A percentile compares a stretch with the other conserved stretches of the same genome.
These are phyloP conservation scores for Pseudomicrostroma phylloplanum DNA, from an alignment of 1,284 basidiomycete genomes.

Conservation along the genomic window DNA sequence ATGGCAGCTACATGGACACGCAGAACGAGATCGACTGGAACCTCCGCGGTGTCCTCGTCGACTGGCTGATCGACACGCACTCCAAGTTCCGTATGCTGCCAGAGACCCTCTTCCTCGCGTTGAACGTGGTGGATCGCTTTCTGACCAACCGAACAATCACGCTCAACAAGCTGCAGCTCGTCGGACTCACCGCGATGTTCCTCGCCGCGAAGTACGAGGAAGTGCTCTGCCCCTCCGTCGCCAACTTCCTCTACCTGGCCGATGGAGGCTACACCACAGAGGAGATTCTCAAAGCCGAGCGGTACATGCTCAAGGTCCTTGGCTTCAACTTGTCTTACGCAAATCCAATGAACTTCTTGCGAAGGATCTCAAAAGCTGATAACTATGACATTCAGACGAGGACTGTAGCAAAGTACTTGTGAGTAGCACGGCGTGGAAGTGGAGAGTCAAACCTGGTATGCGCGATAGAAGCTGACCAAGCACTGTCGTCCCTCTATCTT, in stretches of 20 bases:
- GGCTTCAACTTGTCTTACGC: conserved; percentile 88
- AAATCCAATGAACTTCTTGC: conserved; percentile 85
- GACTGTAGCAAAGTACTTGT: conserved; percentile 69
- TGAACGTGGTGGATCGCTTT: conserved; percentile 96
- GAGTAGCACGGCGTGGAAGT: neutral
- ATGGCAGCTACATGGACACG: conserved; percentile 42
- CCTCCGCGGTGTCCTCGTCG: conserved; percentile 75
- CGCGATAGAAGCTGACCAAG: neutral
- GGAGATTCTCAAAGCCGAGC: conserved; percentile 62
- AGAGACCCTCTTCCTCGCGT: conserved; percentile 88
- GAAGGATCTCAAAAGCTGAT: conserved; percentile 57
- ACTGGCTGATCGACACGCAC: conserved; percentile 97
- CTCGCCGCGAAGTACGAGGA: conserved; percentile 94
- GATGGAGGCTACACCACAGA: conserved; percentile 46
- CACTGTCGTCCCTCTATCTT: neutral
- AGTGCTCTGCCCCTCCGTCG: conserved; percentile 80
- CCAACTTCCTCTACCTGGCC: conserved; percentile 64
- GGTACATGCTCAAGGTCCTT: conserved; percentile 83
- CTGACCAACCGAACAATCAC: conserved; percentile 82
- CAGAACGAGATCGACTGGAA: conserved; percentile 48
- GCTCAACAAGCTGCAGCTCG: conserved; percentile 85
- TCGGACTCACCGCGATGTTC: conserved; percentile 89
- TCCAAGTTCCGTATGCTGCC: conserved; percentile 85
- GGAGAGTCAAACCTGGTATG: conserved; percentile 2
- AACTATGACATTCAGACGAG: conserved; percentile 70